phyloP scores from a whole-genome alignment of 2,329 filamentous ascomycete species.

The Rhynchosporium agropyri region DNA sequence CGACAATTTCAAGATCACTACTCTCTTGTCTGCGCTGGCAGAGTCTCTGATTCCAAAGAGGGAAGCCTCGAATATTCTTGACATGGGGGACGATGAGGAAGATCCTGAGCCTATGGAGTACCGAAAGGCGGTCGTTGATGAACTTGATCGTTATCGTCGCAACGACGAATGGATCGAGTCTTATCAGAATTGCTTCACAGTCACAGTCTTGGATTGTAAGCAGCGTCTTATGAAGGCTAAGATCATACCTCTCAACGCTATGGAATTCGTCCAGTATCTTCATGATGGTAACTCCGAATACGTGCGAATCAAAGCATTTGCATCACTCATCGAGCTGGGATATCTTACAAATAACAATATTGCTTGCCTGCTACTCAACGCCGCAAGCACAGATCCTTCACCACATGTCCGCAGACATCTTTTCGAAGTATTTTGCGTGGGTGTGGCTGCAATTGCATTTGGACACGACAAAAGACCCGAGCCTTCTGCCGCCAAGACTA shows the following conservation, averaged over 20 bases:
- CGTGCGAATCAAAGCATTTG: slow-evolving; percentile 67
- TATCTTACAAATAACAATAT: slow-evolving; percentile 58
- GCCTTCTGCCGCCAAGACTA: slow-evolving; percentile 26
- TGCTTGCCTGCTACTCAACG: slow-evolving; percentile 58
- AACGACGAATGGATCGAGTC: slow-evolving; percentile 71
- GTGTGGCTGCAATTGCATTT: slow-evolving; percentile 65
- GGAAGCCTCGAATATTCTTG: slow-evolving; percentile 44
- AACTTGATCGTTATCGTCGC: slow-evolving; percentile 67
- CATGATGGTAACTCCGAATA: slow-evolving; percentile 65
- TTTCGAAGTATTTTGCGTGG: slow-evolving; percentile 60
- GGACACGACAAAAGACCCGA: slow-evolving; percentile 53
- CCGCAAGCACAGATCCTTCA: slow-evolving; percentile 63
- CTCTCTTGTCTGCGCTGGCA: slow-evolving; percentile 68
- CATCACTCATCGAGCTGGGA: slow-evolving; percentile 65
- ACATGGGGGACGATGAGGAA: slow-evolving; percentile 47
- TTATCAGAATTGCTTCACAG: slow-evolving; percentile 68
- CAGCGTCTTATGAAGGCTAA: slow-evolving; percentile 65
- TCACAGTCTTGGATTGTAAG: slow-evolving; percentile 63
- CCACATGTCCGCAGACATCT: slow-evolving; percentile 63
- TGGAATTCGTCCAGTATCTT: slow-evolving; percentile 65
- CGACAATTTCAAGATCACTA: slow-evolving; percentile 86
- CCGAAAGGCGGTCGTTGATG: slow-evolving; percentile 54
- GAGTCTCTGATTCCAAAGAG: slow-evolving; percentile 58
- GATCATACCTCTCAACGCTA: slow-evolving; percentile 56
- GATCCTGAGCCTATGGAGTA: slow-evolving; percentile 48